A percentile compares a stretch with the other conserved stretches of the same genome.
These are phyloP conservation scores for Entomortierella chlamydospora DNA, from an alignment of 192 early-diverging fungal species.

Conservation along the genomic window DNA sequence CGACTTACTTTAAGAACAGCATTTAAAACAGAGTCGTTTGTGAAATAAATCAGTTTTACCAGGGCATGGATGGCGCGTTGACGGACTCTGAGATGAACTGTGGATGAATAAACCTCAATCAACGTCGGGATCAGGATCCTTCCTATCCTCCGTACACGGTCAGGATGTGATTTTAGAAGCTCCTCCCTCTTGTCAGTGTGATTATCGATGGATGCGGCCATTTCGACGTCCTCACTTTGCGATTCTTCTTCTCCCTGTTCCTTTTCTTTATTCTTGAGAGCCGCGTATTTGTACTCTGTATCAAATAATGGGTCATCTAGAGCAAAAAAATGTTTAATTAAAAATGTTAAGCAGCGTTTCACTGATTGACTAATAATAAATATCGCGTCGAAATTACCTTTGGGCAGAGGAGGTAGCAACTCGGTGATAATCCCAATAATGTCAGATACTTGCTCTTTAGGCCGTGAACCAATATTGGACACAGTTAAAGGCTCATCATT, in stretches of 20 bases:
- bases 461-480: slow-evolving; percentile 40
- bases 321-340: too few species aligned
- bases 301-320: slow-evolving; percentile 40
- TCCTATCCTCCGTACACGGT: slow-evolving; percentile 54
- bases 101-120: slow-evolving; percentile 76
- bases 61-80: slow-evolving; percentile 73
- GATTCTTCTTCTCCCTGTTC: background rate
- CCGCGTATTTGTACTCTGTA: slow-evolving; percentile 29
- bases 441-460: slow-evolving; percentile 66
- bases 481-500: slow-evolving; percentile 14
- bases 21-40: slow-evolving; percentile 57
- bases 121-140: slow-evolving; percentile 73
- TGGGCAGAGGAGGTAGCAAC: slow-evolving; percentile 70
- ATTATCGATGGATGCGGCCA: background rate
- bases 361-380: too few species aligned
- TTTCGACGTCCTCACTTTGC: slow-evolving; percentile 24
- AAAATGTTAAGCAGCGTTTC: too few species aligned
- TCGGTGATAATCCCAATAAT: slow-evolving; percentile 68
- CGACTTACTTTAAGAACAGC: slow-evolving; percentile 58
- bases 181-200: slow-evolving; percentile 40
- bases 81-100: slow-evolving; percentile 71
- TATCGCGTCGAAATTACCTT: slow-evolving; percentile 17
- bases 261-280: slow-evolving; percentile 1
- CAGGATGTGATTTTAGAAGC: slow-evolving; percentile 55
- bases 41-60: slow-evolving; percentile 64